phyloP scores from a whole-genome alignment of 352 stramenopile species.

The Globisporangium perplexum region DNA sequence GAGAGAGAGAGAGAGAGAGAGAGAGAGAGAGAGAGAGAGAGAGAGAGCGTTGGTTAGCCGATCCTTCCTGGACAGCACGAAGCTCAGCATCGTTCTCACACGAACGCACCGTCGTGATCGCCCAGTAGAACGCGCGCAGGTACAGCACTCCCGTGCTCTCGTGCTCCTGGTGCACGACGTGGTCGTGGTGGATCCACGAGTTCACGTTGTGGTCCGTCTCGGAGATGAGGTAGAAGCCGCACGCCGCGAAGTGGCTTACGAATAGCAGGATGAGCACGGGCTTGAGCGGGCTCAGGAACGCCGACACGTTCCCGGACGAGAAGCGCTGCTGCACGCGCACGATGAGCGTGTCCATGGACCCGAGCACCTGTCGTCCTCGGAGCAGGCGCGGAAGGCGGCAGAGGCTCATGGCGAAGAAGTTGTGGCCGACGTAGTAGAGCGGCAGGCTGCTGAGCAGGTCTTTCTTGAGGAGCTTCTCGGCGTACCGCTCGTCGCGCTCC shows the following conservation, averaged over 20 bases:
- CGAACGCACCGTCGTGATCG: constrained; percentile 53
- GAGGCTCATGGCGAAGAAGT: constrained; percentile 48
- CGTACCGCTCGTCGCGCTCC: constrained; percentile 40
- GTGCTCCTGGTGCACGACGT: constrained; percentile 64
- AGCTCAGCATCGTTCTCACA: too few species aligned
- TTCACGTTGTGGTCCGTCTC: constrained; percentile 52
- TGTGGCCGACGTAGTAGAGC: constrained; percentile 58
- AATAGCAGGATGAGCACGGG: constrained; percentile 57
- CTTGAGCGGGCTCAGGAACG: constrained; percentile 60
- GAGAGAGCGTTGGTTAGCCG: too few species aligned
- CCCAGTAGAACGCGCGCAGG: constrained; percentile 73
- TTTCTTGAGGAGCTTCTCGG: constrained; percentile 23
- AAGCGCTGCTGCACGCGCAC: constrained; percentile 65
- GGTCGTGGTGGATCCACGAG: constrained; percentile 65
- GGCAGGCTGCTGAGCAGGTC: constrained; percentile 47
- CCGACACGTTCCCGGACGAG: constrained; percentile 50
- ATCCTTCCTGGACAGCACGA: too few species aligned
- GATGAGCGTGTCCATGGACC: constrained; percentile 53
- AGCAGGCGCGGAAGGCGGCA: constrained; percentile 53
- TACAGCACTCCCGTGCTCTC: constrained; percentile 44
- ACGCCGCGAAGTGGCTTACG: constrained; percentile 54
- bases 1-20: too few species aligned
- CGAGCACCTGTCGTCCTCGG: constrained; percentile 30
- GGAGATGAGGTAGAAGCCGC: constrained; percentile 70
- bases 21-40: too few species aligned